These are phyloP conservation scores for Poterioochromonas sp. DNA, from an alignment of 352 stramenopile genomes.

Conservation along the genomic window DNA sequence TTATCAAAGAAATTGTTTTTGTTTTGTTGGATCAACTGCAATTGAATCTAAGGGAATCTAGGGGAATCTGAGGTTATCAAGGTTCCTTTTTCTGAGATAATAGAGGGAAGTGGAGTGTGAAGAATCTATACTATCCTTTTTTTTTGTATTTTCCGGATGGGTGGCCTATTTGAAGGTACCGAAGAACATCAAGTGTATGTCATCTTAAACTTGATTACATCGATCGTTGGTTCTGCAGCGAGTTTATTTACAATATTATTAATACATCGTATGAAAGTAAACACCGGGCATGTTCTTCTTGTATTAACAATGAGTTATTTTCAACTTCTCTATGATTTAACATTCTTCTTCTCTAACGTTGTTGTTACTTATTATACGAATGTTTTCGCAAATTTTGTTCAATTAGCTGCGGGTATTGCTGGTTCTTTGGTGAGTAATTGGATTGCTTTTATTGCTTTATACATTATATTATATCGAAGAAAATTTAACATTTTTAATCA, in stretches of 20 bases:
- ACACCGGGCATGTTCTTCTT: neutral
- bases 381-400: neutral
- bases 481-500: constrained; percentile 2
- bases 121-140: too few species aligned
- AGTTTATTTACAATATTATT: neutral
- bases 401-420: neutral
- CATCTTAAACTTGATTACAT: neutral
- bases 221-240: neutral
- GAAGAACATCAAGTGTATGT: neutral
- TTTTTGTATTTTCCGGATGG: too few species aligned
- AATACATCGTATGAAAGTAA: constrained; percentile 15
- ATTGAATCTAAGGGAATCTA: too few species aligned
- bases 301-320: neutral
- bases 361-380: neutral
- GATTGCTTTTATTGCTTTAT: constrained; percentile 7
- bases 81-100: too few species aligned
- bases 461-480: neutral
- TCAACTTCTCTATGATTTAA: constrained; percentile 21
- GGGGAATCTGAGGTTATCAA: too few species aligned
- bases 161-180: neutral
- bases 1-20: too few species aligned
- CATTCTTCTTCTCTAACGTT: neutral
- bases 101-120: too few species aligned
- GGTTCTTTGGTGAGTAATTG: neutral
- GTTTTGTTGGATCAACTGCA: too few species aligned